phyloP scores from a whole-genome alignment of 2,329 filamentous ascomycete genomes.

The Colletotrichum magnum region DNA sequence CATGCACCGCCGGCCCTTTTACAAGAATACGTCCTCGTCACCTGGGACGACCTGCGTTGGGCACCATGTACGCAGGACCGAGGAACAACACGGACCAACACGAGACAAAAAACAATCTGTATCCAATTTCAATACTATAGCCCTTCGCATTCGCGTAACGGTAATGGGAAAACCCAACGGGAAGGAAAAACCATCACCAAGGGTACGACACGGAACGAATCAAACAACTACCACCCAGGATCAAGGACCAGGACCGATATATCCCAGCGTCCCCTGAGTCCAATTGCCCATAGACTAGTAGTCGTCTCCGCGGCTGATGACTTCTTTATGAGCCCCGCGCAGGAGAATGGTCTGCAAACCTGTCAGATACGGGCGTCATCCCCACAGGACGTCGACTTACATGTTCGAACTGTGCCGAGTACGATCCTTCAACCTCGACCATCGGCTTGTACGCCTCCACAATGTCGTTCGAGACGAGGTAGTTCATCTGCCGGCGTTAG shows the following conservation, averaged over 20 bases:
- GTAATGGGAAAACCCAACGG: background rate
- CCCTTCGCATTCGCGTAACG: background rate
- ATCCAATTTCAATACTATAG: background rate
- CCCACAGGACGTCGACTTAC: conserved; percentile 44
- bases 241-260: no score
- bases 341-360: conserved; percentile 61
- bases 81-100: no score
- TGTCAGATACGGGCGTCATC: background rate
- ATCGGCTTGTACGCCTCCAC: conserved; percentile 71
- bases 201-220: background rate
- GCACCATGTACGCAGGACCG: no score
- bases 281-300: conserved; percentile 52
- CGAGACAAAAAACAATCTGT: no score
- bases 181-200: background rate
- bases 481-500: conserved; percentile 63
- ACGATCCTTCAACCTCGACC: conserved; percentile 71
- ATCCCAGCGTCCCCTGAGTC: no score
- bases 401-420: conserved; percentile 76
- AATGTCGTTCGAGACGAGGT: conserved; percentile 69
- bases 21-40: no score
- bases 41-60: no score
- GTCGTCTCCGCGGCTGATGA: conserved; percentile 67
- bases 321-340: conserved; percentile 61
- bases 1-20: no score
- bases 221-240: background rate